phyloP scores from a whole-genome alignment of 768 basidiomycete species.

The Cystobasidium ongulense region DNA sequence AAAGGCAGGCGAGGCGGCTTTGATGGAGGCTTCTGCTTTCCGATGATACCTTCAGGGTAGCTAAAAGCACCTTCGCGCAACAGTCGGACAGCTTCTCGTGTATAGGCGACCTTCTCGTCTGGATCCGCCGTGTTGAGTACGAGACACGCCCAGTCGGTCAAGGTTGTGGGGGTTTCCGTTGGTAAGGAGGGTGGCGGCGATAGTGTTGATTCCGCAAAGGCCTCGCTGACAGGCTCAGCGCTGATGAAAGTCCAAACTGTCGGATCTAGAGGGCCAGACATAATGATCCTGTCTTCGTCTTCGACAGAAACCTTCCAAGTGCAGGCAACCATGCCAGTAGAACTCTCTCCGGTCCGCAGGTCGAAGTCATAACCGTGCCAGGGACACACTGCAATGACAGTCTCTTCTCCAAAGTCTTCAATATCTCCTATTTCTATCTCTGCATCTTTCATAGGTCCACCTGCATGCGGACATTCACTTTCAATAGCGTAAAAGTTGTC shows the following conservation, averaged over 20 bases:
- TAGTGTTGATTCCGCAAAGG: slow-evolving; percentile 7
- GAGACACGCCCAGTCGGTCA: slow-evolving; percentile 69
- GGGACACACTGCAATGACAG: slow-evolving; percentile 30
- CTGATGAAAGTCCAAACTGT: slow-evolving; percentile 60
- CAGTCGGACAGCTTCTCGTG: slow-evolving; percentile 60
- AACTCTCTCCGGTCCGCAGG: slow-evolving; percentile 26
- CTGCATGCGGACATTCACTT: slow-evolving; percentile 31
- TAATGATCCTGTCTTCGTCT: neutral
- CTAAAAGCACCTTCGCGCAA: slow-evolving; percentile 62
- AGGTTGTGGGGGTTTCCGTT: slow-evolving; percentile 51
- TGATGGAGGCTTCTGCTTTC: slow-evolving; percentile 55
- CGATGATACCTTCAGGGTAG: slow-evolving; percentile 49
- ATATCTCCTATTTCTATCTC: slow-evolving; percentile 27
- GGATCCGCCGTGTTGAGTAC: slow-evolving; percentile 70
- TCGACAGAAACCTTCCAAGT: slow-evolving; percentile 6
- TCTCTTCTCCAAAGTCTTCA: slow-evolving; percentile 24
- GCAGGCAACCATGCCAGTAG: slow-evolving; percentile 25
- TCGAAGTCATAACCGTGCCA: slow-evolving; percentile 31
- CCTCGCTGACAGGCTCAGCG: slow-evolving; percentile 62
- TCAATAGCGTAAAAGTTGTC: slow-evolving; percentile 26
- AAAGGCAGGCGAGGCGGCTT: slow-evolving; percentile 58
- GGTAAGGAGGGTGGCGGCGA: neutral
- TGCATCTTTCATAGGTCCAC: slow-evolving; percentile 27
- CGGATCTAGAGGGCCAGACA: slow-evolving; percentile 45
- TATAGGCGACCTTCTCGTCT: slow-evolving; percentile 54